Evolutionary conservation across 306 rosid genomes (phyloP).

Genomic region (Leucaena leucocephala): DNA sequence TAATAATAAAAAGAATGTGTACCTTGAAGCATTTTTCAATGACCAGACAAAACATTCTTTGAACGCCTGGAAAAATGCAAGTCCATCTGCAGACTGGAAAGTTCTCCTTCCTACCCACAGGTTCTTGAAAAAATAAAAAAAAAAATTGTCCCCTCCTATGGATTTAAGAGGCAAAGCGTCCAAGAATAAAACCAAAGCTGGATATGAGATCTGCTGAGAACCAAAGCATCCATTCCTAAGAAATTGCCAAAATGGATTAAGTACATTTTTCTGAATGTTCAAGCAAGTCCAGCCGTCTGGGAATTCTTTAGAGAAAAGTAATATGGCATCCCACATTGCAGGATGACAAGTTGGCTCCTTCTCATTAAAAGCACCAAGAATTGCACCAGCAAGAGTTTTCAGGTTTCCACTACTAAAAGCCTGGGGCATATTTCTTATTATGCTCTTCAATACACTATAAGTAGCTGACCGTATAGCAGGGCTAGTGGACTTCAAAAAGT

Average conservation of each 20-base stretch:
- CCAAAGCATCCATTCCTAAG: conserved; percentile 94
- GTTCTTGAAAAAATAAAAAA: conserved; percentile 75
- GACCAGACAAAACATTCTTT: conserved; percentile 90
- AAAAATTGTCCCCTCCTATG: conserved; percentile 68
- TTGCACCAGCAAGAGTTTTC: conserved; percentile 62
- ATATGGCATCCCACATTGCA: conserved; percentile 85
- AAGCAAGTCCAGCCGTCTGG: conserved; percentile 79
- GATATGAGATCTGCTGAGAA: conserved; percentile 82
- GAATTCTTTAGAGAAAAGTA: conserved; percentile 78
- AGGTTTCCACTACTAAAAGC: conserved; percentile 71
- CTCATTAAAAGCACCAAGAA: conserved; percentile 91
- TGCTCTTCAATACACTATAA: conserved; percentile 70
- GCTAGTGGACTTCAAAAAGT: conserved; percentile 71
- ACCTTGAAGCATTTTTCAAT: conserved; percentile 82
- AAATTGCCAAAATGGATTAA: conserved; percentile 80
- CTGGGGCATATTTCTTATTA: conserved; percentile 72
- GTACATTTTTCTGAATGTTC: conserved; percentile 75
- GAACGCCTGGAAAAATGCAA: conserved; percentile 72
- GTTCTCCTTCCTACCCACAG: conserved; percentile 79
- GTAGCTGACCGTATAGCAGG: conserved; percentile 85
- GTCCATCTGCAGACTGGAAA: conserved; percentile 60
- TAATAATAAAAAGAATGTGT: conserved; percentile 26
- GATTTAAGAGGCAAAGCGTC: conserved; percentile 73
- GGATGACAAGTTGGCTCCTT: conserved; percentile 85
- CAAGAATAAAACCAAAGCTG: conserved; percentile 75